These are phyloP conservation scores for Nemania sp. DNA, from an alignment of 2,329 filamentous ascomycete genomes.

Conservation along the genomic window DNA sequence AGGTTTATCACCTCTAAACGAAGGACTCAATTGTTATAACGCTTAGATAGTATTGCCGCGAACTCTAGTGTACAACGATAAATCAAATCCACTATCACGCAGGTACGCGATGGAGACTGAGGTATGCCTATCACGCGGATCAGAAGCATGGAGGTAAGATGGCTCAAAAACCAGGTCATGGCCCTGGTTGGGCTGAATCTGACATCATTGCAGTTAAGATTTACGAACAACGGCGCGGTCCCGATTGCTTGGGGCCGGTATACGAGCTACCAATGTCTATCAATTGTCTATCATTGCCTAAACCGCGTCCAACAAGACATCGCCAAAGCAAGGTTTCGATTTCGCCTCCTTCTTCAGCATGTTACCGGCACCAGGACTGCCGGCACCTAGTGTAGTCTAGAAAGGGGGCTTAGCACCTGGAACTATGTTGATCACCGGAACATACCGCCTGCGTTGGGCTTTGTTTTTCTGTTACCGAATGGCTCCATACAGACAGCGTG, in stretches of 20 bases:
- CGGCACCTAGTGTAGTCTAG: too few species aligned
- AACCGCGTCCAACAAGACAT: not conserved
- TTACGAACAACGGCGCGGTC: not conserved
- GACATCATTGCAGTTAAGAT: not conserved
- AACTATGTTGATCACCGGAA: constrained; percentile 13
- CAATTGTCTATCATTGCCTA: not conserved
- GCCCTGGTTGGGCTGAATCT: not conserved
- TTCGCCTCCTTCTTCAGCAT: not conserved
- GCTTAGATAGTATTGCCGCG: too few species aligned
- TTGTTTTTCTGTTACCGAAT: constrained; percentile 1
- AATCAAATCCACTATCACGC: not conserved
- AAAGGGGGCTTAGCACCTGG: not conserved
- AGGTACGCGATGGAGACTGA: not conserved
- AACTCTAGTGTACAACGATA: too few species aligned
- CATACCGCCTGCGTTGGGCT: constrained; percentile 8
- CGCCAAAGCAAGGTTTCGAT: not conserved
- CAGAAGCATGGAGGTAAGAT: not conserved
- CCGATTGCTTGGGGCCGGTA: not conserved
- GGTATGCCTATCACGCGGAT: not conserved
- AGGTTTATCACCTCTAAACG: too few species aligned
- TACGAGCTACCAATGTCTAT: not conserved
- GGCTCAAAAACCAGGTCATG: not conserved
- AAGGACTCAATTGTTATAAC: too few species aligned
- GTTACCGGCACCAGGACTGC: too few species aligned
- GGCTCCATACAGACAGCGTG: not conserved